phyloP scores from a whole-genome alignment of 2,329 filamentous ascomycete species.

The Aspergillus terreus region DNA sequence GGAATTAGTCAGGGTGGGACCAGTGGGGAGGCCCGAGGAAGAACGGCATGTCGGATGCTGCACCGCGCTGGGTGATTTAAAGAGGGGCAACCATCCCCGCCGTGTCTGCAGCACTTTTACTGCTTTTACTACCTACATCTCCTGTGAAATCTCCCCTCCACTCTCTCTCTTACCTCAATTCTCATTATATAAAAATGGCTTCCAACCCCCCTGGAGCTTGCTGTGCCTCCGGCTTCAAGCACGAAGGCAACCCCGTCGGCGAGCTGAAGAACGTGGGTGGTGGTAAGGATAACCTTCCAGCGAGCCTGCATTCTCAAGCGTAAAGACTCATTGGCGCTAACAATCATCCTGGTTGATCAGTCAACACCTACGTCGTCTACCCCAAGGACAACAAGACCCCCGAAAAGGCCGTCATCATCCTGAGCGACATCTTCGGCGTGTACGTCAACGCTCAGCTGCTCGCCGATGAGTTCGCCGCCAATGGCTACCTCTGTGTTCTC shows the following conservation, averaged over 20 bases:
- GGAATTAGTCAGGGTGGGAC: background rate
- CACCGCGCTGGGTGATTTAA: background rate
- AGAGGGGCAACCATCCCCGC: background rate
- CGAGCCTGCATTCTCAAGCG: background rate
- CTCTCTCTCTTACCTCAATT: background rate
- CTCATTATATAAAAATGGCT: constrained; percentile 39
- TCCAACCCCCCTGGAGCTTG: constrained; percentile 49
- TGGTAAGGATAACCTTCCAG: constrained; percentile 29
- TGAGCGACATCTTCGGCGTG: constrained; percentile 59
- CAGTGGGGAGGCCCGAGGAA: background rate
- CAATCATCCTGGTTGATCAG: constrained; percentile 29
- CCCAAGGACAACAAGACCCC: constrained; percentile 49
- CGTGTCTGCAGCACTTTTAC: background rate
- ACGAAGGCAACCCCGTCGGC: constrained; percentile 48
- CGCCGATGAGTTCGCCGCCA: constrained; percentile 70
- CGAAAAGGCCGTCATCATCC: constrained; percentile 53
- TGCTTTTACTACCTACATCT: background rate
- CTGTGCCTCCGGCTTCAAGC: constrained; percentile 49
- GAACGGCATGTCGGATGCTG: background rate
- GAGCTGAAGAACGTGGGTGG: constrained; percentile 46
- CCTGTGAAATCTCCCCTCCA: background rate
- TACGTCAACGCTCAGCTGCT: constrained; percentile 61
- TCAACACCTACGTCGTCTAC: constrained; percentile 54
- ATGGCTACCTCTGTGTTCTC: constrained; percentile 66
- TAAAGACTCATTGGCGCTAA: background rate